Percentiles rank a stretch among this genome's conserved stretches.
These are phyloP conservation scores for Penicillium nordicum DNA, from an alignment of 2,329 filamentous ascomycete genomes.

Conservation along the genomic window DNA sequence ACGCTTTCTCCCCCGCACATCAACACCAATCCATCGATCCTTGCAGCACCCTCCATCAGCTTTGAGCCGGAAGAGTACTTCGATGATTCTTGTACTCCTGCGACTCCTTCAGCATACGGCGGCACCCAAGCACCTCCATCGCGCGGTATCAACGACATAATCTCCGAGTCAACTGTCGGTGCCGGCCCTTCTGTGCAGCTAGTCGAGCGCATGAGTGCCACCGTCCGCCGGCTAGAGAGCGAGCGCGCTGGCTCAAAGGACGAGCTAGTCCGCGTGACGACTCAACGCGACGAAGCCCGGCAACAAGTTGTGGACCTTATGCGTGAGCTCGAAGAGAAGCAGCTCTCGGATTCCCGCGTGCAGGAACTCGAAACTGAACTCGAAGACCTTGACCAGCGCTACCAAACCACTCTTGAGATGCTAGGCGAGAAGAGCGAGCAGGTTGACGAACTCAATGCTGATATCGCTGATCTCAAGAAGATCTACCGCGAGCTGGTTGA, in stretches of 20 bases:
- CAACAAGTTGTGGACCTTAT: constrained; percentile 86
- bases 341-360: constrained; percentile 58
- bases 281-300: constrained; percentile 90
- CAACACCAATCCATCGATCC: constrained; percentile 20
- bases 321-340: constrained; percentile 74
- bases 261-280: constrained; percentile 72
- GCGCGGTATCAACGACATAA: constrained; percentile 74
- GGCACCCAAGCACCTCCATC: constrained; percentile 34
- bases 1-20: constrained; percentile 30
- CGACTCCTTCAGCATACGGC: constrained; percentile 39
- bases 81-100: constrained; percentile 31
- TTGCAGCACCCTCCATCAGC: constrained; percentile 38
- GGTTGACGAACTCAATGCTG: constrained; percentile 83
- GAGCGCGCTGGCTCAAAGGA: constrained; percentile 88
- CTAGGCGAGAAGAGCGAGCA: constrained; percentile 94
- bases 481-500: constrained; percentile 94
- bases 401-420: constrained; percentile 90
- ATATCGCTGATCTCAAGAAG: constrained; percentile 88
- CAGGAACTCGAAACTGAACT: constrained; percentile 66
- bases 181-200: constrained; percentile 92
- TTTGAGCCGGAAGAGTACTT: constrained; percentile 50
- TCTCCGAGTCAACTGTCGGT: constrained; percentile 83
- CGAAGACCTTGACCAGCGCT: constrained; percentile 66
- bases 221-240: constrained; percentile 82
- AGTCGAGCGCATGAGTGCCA: constrained; percentile 92